Conservation (phyloP, 1,284 basidiomycete genomes). For the Heterobasidion irregulare region DNA sequence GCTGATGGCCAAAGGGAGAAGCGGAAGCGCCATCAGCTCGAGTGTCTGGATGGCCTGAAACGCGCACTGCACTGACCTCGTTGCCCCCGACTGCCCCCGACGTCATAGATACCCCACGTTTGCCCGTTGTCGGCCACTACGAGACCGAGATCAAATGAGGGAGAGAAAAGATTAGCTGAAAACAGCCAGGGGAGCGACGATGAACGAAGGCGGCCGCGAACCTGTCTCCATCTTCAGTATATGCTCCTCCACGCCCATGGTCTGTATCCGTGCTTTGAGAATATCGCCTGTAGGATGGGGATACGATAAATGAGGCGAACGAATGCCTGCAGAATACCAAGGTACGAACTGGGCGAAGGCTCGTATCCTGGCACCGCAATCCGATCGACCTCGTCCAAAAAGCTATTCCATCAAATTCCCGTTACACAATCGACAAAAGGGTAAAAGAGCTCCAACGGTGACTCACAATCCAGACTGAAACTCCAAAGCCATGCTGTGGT, state of each 20-base stretch:
- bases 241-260: constrained; percentile 57
- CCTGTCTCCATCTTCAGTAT: constrained; percentile 42
- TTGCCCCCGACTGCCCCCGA: constrained; percentile 48
- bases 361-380: constrained; percentile 51
- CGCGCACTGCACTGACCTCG: constrained; percentile 29
- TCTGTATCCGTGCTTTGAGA: constrained; percentile 54
- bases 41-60: neutral
- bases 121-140: constrained; percentile 28
- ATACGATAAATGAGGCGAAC: neutral
- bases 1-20: constrained; percentile 23
- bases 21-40: neutral
- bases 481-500: constrained; percentile 44
- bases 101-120: constrained; percentile 56
- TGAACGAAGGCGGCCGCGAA: constrained; percentile 11
- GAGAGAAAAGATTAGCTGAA: neutral
- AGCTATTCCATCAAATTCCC: constrained; percentile 16
- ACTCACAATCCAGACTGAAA: constrained; percentile 64
- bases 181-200: neutral
- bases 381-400: constrained; percentile 57
- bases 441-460: constrained; percentile 2
- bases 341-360: constrained; percentile 28
- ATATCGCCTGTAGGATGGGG: constrained; percentile 38
- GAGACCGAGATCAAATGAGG: neutral
- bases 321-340: neutral
- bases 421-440: neutral